Evolutionary conservation across 345 rosid species (phyloP), one percentile per base, ranked within the genome.

Genomic region (Eucalyptus curtisii): DNA sequence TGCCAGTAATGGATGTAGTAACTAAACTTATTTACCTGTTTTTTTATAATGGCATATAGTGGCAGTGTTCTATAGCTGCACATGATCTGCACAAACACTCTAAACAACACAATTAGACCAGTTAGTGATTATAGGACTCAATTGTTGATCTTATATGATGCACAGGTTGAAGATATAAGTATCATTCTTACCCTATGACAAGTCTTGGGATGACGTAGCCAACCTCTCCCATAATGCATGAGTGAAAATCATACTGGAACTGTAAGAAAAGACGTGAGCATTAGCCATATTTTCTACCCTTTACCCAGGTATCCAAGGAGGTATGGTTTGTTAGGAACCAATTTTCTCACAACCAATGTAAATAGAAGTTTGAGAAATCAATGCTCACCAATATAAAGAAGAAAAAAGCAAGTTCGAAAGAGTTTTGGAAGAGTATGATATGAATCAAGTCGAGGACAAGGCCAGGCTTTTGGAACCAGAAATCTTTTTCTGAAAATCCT

Each of bases 51-150:
- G 24, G 96, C 99, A 42, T 97, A 97, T 27, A 97, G 95, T 2
- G 99, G 99, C 48, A 97, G 91, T 50, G 99, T 97, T 66, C 97
- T 96, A 90, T 95, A 96, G 86, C 99, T 96, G 90, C 98, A 96
- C 15, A 96, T 91, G 89, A 96, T 92, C 94, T 96, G 99, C 79
- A 97, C 91, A 50, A 94, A 68, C 13, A 71, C 94, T 92, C 98
- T 96, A 89, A 49, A 44, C 87, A 66, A 30, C 47, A 33, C 27
- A 61, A 59, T 59, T 61, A 20, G 30, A 45, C 42, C 80, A 57
- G 25, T 87, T 87, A 68, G 80, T 7, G 86, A 82, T 48, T 42
- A 24, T 48, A 33, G 49, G 52, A 20, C 49, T 44, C 4, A 52
- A 45, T 44, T 7, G 49, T 12, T 3, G 19, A 82, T 44, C 86